Percentiles rank a stretch among this genome's conserved stretches.
Conservation (phyloP, 148 eudicot species). For the Chenopodium suecicum region DNA sequence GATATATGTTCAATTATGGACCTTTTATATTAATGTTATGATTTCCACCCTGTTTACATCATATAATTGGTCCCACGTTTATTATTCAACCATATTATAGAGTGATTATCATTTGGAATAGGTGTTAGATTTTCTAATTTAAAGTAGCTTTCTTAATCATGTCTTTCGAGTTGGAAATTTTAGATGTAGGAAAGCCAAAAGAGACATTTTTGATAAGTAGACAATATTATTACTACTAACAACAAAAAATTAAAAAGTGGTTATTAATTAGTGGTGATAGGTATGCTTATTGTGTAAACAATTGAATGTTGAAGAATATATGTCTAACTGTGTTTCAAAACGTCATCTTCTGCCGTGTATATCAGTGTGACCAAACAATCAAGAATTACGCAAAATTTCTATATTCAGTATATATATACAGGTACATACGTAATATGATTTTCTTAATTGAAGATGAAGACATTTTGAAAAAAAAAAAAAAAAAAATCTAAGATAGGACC, state of each 20-base stretch:
- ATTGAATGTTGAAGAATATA: not conserved
- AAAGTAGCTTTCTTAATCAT: constrained; percentile 9
- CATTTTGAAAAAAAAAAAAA: too few species aligned
- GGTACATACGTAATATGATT: too few species aligned
- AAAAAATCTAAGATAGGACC: too few species aligned
- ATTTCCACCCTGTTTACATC: constrained; percentile 9
- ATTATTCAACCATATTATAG: not conserved
- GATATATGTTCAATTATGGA: constrained; percentile 5
- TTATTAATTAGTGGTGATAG: not conserved
- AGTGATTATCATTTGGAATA: constrained; percentile 19
- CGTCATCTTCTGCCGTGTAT: not conserved
- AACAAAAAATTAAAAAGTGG: not conserved
- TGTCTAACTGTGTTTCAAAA: too few species aligned
- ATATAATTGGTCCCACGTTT: not conserved
- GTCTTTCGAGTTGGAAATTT: constrained; percentile 5
- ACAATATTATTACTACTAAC: not conserved
- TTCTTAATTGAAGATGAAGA: too few species aligned
- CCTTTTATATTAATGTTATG: not conserved
- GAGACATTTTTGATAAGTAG: constrained; percentile 6
- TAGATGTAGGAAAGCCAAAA: constrained; percentile 4
- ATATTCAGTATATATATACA: too few species aligned
- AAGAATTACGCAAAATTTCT: too few species aligned
- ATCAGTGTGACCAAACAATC: too few species aligned
- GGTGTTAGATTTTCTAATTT: constrained; percentile 11
- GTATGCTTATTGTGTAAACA: not conserved